Conservation (phyloP, 2,329 filamentous ascomycete genomes). For the Aspergillus ochraceoroseus region DNA sequence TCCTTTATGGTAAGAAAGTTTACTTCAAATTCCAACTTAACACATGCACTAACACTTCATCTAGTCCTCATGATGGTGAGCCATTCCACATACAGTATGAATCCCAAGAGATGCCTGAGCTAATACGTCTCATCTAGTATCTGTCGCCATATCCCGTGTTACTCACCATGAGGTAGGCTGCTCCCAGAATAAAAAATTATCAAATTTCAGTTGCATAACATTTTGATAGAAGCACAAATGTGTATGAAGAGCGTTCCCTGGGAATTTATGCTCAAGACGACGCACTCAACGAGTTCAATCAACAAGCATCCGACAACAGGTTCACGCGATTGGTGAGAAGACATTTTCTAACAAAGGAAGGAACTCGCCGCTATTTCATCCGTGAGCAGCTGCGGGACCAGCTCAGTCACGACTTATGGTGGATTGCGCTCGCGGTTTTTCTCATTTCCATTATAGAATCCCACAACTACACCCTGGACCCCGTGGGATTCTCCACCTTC, state of each 20-base stretch:
- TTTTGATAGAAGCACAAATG: conserved; percentile 57
- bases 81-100: no score
- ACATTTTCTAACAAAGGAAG: conserved; percentile 26
- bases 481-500: conserved; percentile 54
- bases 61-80: conserved; percentile 38
- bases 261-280: conserved; percentile 44
- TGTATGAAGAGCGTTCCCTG: conserved; percentile 65
- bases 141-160: conserved; percentile 37
- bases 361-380: conserved; percentile 48
- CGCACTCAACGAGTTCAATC: conserved; percentile 17
- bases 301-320: conserved; percentile 21
- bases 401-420: conserved; percentile 64
- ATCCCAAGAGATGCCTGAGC: not conserved
- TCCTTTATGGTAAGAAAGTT: conserved; percentile 27
- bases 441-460: conserved; percentile 59
- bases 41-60: conserved; percentile 6
- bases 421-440: conserved; percentile 57
- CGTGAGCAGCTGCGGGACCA: conserved; percentile 59
- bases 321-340: conserved; percentile 27
- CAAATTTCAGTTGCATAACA: not conserved
- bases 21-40: not conserved
- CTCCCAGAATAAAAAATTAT: no score
- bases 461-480: conserved; percentile 50
- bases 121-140: conserved; percentile 25
- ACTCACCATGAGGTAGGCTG: conserved; percentile 31